Percentiles rank a stretch among this genome's conserved stretches.
phyloP scores from a whole-genome alignment of 805 yeast genomes.

The Metschnikowia baotianmanensis region DNA sequence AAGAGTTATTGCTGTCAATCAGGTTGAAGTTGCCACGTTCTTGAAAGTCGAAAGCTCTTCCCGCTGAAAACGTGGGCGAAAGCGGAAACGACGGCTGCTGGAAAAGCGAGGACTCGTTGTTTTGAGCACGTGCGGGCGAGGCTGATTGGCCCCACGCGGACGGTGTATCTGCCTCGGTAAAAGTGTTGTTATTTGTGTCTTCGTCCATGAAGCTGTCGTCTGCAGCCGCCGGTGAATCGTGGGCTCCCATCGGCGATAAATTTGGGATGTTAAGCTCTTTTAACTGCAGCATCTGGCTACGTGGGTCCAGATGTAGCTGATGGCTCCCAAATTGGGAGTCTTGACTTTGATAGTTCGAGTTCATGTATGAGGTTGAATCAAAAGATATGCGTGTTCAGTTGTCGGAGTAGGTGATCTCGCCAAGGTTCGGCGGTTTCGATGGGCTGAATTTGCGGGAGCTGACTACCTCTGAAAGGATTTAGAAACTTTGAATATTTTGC shows the following conservation, averaged over 20 bases:
- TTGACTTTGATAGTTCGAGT: not conserved
- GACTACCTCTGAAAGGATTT: too few relatives aligned
- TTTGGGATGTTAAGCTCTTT: constrained; percentile 8
- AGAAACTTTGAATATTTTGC: too few relatives aligned
- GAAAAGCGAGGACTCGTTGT: constrained; percentile 12
- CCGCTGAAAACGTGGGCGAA: constrained; percentile 24
- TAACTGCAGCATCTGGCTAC: constrained; percentile 6
- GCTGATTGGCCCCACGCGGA: constrained; percentile 5
- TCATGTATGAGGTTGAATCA: too few relatives aligned
- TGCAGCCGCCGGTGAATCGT: not conserved
- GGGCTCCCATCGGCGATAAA: constrained; percentile 1
- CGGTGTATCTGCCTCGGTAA: constrained; percentile 9
- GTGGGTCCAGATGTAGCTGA: constrained; percentile 9
- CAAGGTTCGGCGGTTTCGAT: too few relatives aligned
- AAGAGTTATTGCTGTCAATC: constrained; percentile 31
- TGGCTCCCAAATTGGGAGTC: not conserved
- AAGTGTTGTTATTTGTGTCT: constrained; percentile 27
- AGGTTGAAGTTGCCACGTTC: constrained; percentile 33
- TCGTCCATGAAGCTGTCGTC: constrained; percentile 42
- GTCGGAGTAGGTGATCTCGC: too few relatives aligned
- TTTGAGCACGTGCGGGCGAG: constrained; percentile 11
- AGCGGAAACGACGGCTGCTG: constrained; percentile 19
- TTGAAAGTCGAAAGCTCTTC: constrained; percentile 17
- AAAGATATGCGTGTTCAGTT: not conserved
- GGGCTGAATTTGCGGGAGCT: too few relatives aligned